Conservation (phyloP, 208 protist genomes). For the Angomonas deanei region DNA sequence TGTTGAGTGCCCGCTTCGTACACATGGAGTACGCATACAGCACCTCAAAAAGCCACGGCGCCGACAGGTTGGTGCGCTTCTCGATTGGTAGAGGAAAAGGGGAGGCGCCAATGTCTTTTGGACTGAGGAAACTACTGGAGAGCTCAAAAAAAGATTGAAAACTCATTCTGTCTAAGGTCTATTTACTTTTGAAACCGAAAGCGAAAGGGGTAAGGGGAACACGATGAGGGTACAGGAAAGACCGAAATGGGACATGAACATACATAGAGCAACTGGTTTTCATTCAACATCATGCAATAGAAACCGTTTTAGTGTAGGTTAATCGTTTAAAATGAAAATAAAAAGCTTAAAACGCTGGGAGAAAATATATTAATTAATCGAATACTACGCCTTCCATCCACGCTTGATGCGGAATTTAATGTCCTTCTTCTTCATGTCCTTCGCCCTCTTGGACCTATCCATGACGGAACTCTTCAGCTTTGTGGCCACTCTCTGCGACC, state of each 20-base stretch:
- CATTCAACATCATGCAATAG: no score
- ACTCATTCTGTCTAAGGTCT: slow-evolving; percentile 15
- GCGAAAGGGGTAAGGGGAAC: no score
- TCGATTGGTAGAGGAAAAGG: slow-evolving; percentile 47
- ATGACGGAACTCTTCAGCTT: slow-evolving; percentile 80
- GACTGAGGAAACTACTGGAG: slow-evolving; percentile 63
- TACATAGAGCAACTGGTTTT: no score
- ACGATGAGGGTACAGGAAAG: not conserved
- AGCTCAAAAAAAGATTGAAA: slow-evolving; percentile 67
- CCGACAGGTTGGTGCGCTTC: slow-evolving; percentile 22
- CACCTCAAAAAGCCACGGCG: slow-evolving; percentile 24
- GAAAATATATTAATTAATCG: not conserved
- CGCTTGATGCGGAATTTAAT: slow-evolving; percentile 92
- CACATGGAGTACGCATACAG: slow-evolving; percentile 72
- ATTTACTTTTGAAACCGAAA: not conserved
- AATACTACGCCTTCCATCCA: slow-evolving; percentile 81
- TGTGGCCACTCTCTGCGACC: slow-evolving; percentile 73
- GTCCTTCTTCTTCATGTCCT: slow-evolving; percentile 91
- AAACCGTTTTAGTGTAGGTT: no score
- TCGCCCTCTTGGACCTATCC: slow-evolving; percentile 59
- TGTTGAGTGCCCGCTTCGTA: slow-evolving; percentile 77
- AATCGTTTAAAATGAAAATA: not conserved
- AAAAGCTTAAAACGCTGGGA: not conserved
- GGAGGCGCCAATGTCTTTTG: slow-evolving; percentile 54
- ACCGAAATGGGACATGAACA: no score